Evolutionary conservation across 805 yeast species (phyloP).

Genomic region (Hanseniaspora jakobsenii): DNA sequence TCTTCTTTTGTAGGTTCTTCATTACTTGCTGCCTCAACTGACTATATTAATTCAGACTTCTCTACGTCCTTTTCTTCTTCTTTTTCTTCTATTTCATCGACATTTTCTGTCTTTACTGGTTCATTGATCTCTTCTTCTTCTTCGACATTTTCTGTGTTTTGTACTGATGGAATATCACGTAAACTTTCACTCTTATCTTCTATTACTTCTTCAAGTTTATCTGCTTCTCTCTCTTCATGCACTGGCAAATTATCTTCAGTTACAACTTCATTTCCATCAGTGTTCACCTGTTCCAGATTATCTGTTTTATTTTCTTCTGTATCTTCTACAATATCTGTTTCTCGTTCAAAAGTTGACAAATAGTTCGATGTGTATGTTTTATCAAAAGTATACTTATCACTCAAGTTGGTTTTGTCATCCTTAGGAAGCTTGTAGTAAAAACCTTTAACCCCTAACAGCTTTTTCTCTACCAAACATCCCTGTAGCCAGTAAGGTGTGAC

Average conservation of each 20-base stretch:
- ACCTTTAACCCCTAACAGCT: constrained; percentile 87
- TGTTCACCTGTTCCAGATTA: no score
- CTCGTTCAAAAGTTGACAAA: no score
- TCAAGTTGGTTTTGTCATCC: constrained; percentile 7
- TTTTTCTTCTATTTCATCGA: constrained; percentile 17
- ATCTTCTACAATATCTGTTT: no score
- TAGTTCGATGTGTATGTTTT: constrained; percentile 5
- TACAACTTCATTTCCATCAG: no score
- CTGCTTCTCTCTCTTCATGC: constrained; percentile 1
- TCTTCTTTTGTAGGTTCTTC: constrained; percentile 19
- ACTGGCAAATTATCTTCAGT: no score
- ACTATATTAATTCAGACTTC: constrained; percentile 15
- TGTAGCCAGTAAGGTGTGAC: constrained; percentile 94
- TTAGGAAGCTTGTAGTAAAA: constrained; percentile 36
- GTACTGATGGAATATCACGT: no score
- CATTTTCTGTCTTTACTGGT: no score
- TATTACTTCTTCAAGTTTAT: constrained; percentile 15
- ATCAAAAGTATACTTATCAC: constrained; percentile 1
- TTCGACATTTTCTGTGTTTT: constrained; percentile 10
- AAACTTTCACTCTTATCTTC: background rate
- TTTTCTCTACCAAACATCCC: constrained; percentile 79
- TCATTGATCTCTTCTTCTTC: constrained; percentile 18
- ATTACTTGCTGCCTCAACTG: constrained; percentile 15
- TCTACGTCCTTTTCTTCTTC: constrained; percentile 14
- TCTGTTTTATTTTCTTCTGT: no score